Base-by-base conservation (phyloP, 768 basidiomycete species). In the Mycena floridula region DNA sequence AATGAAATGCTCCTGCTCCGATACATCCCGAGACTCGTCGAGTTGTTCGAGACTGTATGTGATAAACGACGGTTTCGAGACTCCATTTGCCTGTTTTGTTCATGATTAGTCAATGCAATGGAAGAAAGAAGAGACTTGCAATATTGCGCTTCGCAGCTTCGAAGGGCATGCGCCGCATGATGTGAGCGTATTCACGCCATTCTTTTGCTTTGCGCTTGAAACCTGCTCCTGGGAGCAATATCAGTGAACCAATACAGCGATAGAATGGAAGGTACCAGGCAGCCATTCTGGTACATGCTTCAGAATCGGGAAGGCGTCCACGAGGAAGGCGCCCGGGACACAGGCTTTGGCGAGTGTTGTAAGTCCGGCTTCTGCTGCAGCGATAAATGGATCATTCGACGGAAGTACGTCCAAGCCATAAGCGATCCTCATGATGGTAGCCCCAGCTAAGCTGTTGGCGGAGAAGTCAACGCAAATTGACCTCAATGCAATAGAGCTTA, bases 131-230 rank as follows among this genome's bases (percentile, higher is more conserved):
- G n/a, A 24, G 7, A 38, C 44, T 23, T 21, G 50, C 55, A 9
- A 54, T 50, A 3, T 36, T 26, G 22, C 43, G 37, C 22, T 53
- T 52, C 2, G 45, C 46, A 7, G 47, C 46, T 13, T 41, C 44
- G 27, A 50, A 56, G 7, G 54, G 52, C 7, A 41, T 18, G 4
- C 54, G 48, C 7, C 43, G 21, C 43, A 50, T 48, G 13, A 27
- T 25, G 26, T 30, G 47, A 28, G 49, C 41, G 37, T 47, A 44
- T 20, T 45, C 28, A 3, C 37, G 37, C 51, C 62, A 61, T 32
- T 43, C 44, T 28, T 55, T 56, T 2, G 63, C 66, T 23, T 56
- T 46, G 5, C 51, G 54, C 36, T 62, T 54, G 53, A 71, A 71
- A 1, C 58, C 53, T 1, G 57, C 56, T 1, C 70, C 60, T 23